phyloP scores from a whole-genome alignment of 73 alveolate species.

The Durusdinium trenchii region DNA sequence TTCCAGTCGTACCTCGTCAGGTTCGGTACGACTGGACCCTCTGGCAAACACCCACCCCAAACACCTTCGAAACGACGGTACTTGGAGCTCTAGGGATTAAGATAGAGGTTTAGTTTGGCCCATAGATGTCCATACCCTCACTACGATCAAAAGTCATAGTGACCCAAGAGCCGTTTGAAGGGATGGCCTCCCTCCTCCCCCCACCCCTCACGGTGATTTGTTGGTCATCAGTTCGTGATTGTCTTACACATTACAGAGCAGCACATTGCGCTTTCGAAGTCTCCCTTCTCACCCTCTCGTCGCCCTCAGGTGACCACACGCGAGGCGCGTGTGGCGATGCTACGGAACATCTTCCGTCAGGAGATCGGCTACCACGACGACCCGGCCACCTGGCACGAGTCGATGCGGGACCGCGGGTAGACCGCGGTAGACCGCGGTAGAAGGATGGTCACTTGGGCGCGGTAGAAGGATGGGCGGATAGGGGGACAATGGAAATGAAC shows the following conservation, averaged over 20 bases:
- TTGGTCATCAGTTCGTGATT: not conserved
- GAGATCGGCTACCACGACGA: constrained; percentile 92
- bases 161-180: too few relatives aligned
- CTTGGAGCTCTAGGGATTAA: too few relatives aligned
- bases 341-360: constrained; percentile 79
- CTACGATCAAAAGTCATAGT: not conserved
- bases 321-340: constrained; percentile 54
- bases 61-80: too few relatives aligned
- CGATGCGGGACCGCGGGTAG: too few relatives aligned
- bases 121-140: too few relatives aligned
- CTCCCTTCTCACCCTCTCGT: not conserved
- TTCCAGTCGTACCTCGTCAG: too few relatives aligned
- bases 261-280: not conserved
- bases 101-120: too few relatives aligned
- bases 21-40: too few relatives aligned
- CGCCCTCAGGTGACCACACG: constrained; percentile 50
- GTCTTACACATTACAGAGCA: not conserved
- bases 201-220: not conserved
- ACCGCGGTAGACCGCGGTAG: too few relatives aligned
- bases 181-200: not conserved
- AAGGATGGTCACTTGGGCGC: too few relatives aligned
- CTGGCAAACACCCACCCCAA: too few relatives aligned
- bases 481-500: not conserved
- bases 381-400: constrained; percentile 43
- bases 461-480: not conserved